Conservation (phyloP, 148 eudicot genomes). For the Camellia granthamiana region DNA sequence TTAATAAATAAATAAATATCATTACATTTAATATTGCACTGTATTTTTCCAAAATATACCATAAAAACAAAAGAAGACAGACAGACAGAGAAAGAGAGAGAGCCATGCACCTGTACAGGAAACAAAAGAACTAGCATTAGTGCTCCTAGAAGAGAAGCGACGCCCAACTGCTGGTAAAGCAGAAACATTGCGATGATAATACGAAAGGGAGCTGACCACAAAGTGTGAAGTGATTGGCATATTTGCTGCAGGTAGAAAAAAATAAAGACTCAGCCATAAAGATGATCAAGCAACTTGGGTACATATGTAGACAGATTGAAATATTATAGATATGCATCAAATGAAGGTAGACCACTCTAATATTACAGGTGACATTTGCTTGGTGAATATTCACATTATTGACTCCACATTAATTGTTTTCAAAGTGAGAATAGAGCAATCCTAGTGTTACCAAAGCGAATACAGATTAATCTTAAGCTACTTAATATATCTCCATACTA, state of each 20-base stretch:
- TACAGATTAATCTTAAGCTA: no score
- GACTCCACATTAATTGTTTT: no score
- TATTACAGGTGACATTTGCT: not conserved
- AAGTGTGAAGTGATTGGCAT: conserved; percentile 79
- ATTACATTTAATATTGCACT: not conserved
- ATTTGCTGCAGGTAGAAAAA: conserved; percentile 61
- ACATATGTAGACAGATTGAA: not conserved
- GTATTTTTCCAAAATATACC: not conserved
- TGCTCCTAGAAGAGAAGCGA: conserved; percentile 86
- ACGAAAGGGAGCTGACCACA: conserved; percentile 99
- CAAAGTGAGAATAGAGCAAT: no score
- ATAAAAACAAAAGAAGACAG: not conserved
- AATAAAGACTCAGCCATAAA: not conserved
- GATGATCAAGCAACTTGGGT: conserved; percentile 13
- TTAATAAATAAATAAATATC: not conserved
- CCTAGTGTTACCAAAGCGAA: no score
- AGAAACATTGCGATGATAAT: conserved; percentile 73
- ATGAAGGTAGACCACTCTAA: not conserved
- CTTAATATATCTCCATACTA: no score
- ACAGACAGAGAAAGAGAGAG: not conserved
- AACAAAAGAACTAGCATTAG: conserved; percentile 69
- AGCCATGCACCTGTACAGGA: conserved; percentile 66
- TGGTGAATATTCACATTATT: not conserved
- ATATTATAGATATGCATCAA: not conserved
- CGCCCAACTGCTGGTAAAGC: conserved; percentile 77